These are phyloP conservation scores for Backusella luteola DNA, from an alignment of 192 early-diverging fungal genomes.

Conservation along the genomic window DNA sequence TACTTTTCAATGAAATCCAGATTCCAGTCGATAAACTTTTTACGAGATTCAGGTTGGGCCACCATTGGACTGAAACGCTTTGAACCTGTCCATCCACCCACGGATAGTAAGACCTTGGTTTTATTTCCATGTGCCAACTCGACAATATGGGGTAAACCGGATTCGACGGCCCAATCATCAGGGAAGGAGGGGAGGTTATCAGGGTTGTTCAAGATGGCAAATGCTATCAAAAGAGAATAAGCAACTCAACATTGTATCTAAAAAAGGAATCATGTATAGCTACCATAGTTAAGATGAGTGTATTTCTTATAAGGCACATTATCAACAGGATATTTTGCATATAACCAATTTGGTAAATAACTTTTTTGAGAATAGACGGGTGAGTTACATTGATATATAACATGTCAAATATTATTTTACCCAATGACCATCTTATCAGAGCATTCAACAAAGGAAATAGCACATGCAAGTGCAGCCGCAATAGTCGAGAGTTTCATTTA, in stretches of 20 bases:
- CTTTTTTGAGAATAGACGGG: slow-evolving; percentile 5
- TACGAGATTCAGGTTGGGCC: slow-evolving; percentile 45
- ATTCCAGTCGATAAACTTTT: slow-evolving; percentile 55
- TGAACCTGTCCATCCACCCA: slow-evolving; percentile 80
- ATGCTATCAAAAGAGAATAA: slow-evolving; percentile 26
- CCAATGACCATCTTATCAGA: slow-evolving; percentile 24
- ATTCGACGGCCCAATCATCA: slow-evolving; percentile 29
- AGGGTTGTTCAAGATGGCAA: slow-evolving; percentile 43
- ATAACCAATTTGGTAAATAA: slow-evolving; percentile 41
- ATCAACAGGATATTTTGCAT: slow-evolving; percentile 29
- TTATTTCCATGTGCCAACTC: slow-evolving; percentile 39
- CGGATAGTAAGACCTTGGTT: slow-evolving; percentile 56
- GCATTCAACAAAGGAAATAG: not conserved
- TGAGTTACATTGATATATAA: not conserved
- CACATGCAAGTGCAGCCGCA: slow-evolving; percentile 3
- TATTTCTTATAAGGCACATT: slow-evolving; percentile 31
- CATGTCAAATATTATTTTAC: not conserved
- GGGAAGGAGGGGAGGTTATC: slow-evolving; percentile 39
- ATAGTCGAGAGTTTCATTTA: not conserved
- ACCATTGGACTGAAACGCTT: slow-evolving; percentile 60
- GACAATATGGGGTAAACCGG: slow-evolving; percentile 42
- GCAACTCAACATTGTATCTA: not conserved
- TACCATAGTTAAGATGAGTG: slow-evolving; percentile 43
- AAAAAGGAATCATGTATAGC: not conserved
- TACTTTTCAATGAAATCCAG: slow-evolving; percentile 51